Conservation (phyloP, 2,329 filamentous ascomycete genomes). For the Myriosclerotinia duriaeana region DNA sequence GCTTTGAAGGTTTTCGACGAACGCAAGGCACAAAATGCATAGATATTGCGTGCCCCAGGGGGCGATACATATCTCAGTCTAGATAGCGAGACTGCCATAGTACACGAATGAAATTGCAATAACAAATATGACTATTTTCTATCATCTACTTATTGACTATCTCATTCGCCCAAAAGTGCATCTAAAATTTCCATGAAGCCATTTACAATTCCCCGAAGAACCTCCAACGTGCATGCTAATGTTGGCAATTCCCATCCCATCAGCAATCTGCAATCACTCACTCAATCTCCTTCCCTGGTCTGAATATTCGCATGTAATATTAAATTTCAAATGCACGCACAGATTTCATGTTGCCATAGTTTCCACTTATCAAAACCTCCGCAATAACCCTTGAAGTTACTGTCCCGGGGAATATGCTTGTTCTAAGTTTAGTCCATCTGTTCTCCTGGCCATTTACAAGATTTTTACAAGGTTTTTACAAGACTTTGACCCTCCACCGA, state of each 20-base stretch:
- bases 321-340: neutral
- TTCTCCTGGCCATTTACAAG: neutral
- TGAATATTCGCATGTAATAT: neutral
- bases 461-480: too few relatives aligned
- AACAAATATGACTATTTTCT: neutral
- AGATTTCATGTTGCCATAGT: too few relatives aligned
- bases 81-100: neutral
- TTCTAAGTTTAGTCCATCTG: neutral
- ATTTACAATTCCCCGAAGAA: neutral
- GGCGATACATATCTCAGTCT: neutral
- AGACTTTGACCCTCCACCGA: too few relatives aligned
- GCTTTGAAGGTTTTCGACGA: conserved; percentile 74
- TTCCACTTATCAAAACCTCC: neutral
- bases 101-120: neutral
- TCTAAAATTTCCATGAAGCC: too few relatives aligned
- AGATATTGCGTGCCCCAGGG: neutral
- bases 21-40: conserved; percentile 70
- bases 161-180: neutral
- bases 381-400: too few relatives aligned
- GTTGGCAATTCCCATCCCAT: too few relatives aligned
- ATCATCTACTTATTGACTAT: neutral
- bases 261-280: neutral
- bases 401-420: conserved; percentile 2
- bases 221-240: neutral
- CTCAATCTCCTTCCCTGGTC: too few relatives aligned